A percentile compares a stretch with the other conserved stretches of the same genome.
phyloP scores from a whole-genome alignment of 176 grass and related monocot genomes.

The Ampelocalamus luodianensis region DNA sequence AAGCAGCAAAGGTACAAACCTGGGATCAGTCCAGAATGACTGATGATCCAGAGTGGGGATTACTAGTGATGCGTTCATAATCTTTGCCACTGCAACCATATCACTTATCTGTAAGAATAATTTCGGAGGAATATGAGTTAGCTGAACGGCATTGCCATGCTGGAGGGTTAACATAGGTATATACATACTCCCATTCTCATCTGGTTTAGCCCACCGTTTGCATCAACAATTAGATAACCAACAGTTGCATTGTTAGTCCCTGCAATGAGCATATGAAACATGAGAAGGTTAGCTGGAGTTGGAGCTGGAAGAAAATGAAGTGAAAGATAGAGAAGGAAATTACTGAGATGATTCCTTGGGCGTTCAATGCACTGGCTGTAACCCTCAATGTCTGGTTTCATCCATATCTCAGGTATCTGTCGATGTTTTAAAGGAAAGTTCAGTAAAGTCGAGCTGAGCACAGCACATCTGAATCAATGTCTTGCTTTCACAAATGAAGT shows the following conservation, averaged over 20 bases:
- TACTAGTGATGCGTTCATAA: slow-evolving; percentile 84
- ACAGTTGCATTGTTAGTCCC: slow-evolving; percentile 56
- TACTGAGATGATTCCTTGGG: slow-evolving; percentile 58
- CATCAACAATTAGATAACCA: slow-evolving; percentile 68
- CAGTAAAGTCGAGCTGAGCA: slow-evolving; percentile 17
- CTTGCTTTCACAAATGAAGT: slow-evolving; percentile 15
- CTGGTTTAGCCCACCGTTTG: slow-evolving; percentile 97
- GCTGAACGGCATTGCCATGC: slow-evolving; percentile 21
- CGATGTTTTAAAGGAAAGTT: slow-evolving; percentile 38
- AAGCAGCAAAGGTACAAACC: slow-evolving; percentile 41
- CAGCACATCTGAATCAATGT: slow-evolving; percentile 35
- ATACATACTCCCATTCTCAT: slow-evolving; percentile 85
- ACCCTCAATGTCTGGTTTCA: slow-evolving; percentile 52
- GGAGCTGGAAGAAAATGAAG: not conserved
- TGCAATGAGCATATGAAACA: slow-evolving; percentile 16
- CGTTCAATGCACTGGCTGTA: slow-evolving; percentile 64
- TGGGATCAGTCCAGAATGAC: slow-evolving; percentile 93
- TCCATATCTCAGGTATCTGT: slow-evolving; percentile 76
- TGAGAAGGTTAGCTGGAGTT: not conserved
- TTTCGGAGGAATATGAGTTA: slow-evolving; percentile 48
- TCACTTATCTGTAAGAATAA: slow-evolving; percentile 90
- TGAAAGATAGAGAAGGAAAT: not conserved
- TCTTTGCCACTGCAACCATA: slow-evolving; percentile 90
- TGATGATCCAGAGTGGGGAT: slow-evolving; percentile 80
- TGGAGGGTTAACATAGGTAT: slow-evolving; percentile 11